Evolutionary conservation across 75 land plant species (phyloP).

Genomic region (Sequoiadendron giganteum): DNA sequence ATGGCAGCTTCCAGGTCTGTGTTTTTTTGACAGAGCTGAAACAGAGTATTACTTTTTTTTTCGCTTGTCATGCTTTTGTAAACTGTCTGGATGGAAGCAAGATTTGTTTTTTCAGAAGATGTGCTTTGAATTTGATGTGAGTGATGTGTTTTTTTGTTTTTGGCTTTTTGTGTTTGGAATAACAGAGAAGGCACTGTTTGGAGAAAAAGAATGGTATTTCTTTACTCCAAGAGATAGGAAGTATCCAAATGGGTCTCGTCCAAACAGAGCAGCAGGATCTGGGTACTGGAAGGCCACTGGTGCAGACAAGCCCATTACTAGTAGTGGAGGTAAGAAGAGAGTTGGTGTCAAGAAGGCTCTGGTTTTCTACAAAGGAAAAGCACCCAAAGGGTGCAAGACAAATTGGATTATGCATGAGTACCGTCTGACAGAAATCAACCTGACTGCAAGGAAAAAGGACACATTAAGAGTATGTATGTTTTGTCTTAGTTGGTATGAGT

Average conservation of each 20-base stretch:
- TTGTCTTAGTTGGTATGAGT: too few species aligned
- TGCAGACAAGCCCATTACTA: constrained; percentile 30
- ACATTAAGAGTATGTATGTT: constrained; percentile 21
- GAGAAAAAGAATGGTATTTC: constrained; percentile 45
- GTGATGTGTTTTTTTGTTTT: neutral
- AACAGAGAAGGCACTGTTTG: constrained; percentile 36
- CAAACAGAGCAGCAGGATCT: constrained; percentile 39
- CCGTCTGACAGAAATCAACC: constrained; percentile 20
- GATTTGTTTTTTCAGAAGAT: neutral
- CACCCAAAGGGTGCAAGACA: constrained; percentile 43
- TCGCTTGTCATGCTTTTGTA: too few species aligned
- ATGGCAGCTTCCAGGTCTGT: constrained; percentile 13
- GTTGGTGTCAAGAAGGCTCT: constrained; percentile 41
- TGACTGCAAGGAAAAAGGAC: constrained; percentile 22
- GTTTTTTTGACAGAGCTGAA: neutral
- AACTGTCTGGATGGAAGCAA: too few species aligned
- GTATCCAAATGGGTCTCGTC: constrained; percentile 37
- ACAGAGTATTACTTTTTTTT: too few species aligned
- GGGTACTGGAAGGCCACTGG: constrained; percentile 56
- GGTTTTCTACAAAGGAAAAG: constrained; percentile 38
- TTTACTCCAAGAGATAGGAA: constrained; percentile 39
- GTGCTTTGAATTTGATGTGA: neutral
- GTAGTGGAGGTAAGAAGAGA: constrained; percentile 4
- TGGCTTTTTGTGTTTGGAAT: neutral
- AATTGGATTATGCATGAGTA: constrained; percentile 54